These are phyloP conservation scores for Dothiorella sarmentorum DNA, from an alignment of 2,329 filamentous ascomycete genomes.

Conservation along the genomic window DNA sequence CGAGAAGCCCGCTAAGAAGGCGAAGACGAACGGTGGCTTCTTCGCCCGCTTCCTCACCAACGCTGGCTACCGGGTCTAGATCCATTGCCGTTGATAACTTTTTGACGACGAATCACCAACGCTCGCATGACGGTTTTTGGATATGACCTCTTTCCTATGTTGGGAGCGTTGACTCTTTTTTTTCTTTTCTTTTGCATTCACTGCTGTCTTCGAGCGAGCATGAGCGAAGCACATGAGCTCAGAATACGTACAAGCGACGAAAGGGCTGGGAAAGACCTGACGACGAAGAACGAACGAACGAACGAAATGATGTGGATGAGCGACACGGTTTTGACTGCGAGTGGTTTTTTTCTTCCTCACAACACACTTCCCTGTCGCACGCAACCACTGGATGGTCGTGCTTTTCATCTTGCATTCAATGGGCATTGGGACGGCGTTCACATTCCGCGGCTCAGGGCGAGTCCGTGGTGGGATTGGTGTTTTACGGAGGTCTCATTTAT, in stretches of 20 bases:
- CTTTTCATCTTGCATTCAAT: slow-evolving; percentile 8
- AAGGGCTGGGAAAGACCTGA: background rate
- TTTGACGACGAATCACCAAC: background rate
- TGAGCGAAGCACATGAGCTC: background rate
- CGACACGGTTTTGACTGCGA: background rate
- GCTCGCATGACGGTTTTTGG: background rate
- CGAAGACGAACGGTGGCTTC: slow-evolving; percentile 27
- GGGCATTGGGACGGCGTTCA: slow-evolving; percentile 8
- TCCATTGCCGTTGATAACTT: background rate
- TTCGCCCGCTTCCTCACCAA: slow-evolving; percentile 20
- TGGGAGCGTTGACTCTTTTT: background rate
- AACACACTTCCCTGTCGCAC: background rate
- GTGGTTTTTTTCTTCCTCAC: background rate
- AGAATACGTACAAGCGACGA: background rate
- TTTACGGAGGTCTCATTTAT: background rate
- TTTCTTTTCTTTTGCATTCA: background rate
- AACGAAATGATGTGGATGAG: slow-evolving; percentile 13
- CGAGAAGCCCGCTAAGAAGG: slow-evolving; percentile 40
- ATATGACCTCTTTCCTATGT: background rate
- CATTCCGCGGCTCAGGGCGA: background rate
- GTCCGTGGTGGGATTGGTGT: slow-evolving; percentile 4
- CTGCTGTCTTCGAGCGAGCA: slow-evolving; percentile 10
- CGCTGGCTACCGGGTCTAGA: background rate
- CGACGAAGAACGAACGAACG: slow-evolving; percentile 4
- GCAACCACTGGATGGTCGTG: slow-evolving; percentile 10